These are phyloP conservation scores for Blastobotrys raffinosifermentans DNA, from an alignment of 1,139 yeast genomes.

Conservation along the genomic window DNA sequence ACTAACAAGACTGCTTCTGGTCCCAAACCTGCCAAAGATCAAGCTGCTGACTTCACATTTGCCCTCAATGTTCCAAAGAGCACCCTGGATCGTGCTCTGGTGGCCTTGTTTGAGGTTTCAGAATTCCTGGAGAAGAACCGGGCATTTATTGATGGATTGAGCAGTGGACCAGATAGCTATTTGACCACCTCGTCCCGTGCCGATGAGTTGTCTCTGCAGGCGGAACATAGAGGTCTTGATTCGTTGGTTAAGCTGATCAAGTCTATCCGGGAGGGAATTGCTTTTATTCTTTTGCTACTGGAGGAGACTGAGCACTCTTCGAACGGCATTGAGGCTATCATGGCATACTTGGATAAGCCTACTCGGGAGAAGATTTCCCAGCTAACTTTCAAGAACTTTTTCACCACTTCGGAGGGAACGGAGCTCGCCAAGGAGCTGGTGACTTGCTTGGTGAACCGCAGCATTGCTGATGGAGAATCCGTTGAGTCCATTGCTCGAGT, in stretches of 20 bases:
- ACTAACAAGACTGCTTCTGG: conserved; percentile 21
- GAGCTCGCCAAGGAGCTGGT: conserved; percentile 78
- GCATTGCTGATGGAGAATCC: conserved; percentile 86
- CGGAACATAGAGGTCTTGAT: conserved; percentile 85
- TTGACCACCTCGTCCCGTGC: conserved; percentile 18
- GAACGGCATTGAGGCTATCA: conserved; percentile 53
- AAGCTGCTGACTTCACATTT: conserved; percentile 8
- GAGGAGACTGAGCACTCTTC: conserved; percentile 54
- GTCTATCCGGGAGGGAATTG: conserved; percentile 82
- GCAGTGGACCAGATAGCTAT: conserved; percentile 32
- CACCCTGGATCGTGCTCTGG: conserved; percentile 28
- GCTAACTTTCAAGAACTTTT: conserved; percentile 66
- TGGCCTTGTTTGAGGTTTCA: conserved; percentile 30
- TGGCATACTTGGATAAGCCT: conserved; percentile 60
- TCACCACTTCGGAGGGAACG: conserved; percentile 59
- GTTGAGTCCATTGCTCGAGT: conserved; percentile 86
- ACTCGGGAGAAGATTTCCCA: conserved; percentile 63
- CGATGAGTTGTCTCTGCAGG: conserved; percentile 70
- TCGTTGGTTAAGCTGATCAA: conserved; percentile 69
- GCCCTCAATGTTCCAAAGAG: conserved; percentile 15
- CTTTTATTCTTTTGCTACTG: conserved; percentile 73
- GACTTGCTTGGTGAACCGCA: conserved; percentile 82
- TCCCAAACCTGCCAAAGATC: conserved; percentile 7
- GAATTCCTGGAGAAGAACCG: conserved; percentile 36
- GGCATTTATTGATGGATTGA: conserved; percentile 38